These are phyloP conservation scores for Tardiomyces blankii DNA, from an alignment of 1,139 yeast genomes.

Conservation along the genomic window DNA sequence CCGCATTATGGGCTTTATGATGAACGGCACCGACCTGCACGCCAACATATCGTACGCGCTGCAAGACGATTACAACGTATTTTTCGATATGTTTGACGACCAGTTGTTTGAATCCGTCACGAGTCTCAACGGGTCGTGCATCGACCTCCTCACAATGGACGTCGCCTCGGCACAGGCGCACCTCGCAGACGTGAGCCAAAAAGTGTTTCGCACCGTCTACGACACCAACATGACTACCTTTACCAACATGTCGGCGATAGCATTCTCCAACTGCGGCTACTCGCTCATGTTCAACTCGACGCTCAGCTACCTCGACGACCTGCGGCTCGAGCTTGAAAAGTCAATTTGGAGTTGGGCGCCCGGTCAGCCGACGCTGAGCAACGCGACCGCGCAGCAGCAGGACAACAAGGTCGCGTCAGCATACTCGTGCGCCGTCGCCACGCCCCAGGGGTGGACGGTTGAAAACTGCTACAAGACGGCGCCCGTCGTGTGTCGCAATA, in stretches of 20 bases:
- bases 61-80: not conserved
- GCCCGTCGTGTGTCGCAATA: constrained; percentile 46
- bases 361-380: constrained; percentile 34
- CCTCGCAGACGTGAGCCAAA: not conserved
- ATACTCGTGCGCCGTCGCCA: constrained; percentile 47
- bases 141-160: too few relatives aligned
- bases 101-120: not conserved
- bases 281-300: not conserved
- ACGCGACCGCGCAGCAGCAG: not conserved
- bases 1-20: constrained; percentile 1
- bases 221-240: not conserved
- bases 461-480: constrained; percentile 50
- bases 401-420: not conserved
- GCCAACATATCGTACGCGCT: not conserved
- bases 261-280: not conserved
- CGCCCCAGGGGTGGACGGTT: constrained; percentile 42
- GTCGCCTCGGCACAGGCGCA: too few relatives aligned
- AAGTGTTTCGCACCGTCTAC: not conserved
- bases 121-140: not conserved
- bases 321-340: constrained; percentile 23
- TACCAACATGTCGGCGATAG: not conserved
- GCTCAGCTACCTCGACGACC: constrained; percentile 7
- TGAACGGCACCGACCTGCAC: not conserved
- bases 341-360: constrained; percentile 67
- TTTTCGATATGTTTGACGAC: not conserved